Percentiles rank a stretch among this genome's conserved stretches.
phyloP scores from a whole-genome alignment of 202 grass and related monocot genomes.

The Carex sylvatica region DNA sequence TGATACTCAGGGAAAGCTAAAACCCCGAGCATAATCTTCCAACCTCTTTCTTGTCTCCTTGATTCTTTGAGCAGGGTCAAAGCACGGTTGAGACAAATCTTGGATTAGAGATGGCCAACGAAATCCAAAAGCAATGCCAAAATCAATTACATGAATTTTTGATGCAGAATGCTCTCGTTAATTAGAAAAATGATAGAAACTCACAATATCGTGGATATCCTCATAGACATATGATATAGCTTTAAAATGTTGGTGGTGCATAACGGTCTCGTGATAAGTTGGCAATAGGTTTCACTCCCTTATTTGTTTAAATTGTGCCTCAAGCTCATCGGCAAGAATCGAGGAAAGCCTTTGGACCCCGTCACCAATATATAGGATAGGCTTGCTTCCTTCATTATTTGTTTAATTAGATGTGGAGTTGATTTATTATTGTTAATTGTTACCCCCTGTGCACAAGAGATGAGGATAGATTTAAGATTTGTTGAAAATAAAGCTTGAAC shows the following conservation, averaged over 20 bases:
- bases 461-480: no score
- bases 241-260: constrained; percentile 24
- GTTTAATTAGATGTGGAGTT: no score
- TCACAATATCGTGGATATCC: constrained; percentile 26
- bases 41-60: constrained; percentile 30
- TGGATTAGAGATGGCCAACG: constrained; percentile 67
- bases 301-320: constrained; percentile 27
- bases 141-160: constrained; percentile 58
- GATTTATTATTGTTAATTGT: no score
- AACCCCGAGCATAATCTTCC: constrained; percentile 47
- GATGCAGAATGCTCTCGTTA: constrained; percentile 38
- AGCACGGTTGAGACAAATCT: constrained; percentile 41
- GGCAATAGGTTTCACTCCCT: constrained; percentile 35
- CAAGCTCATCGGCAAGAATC: constrained; percentile 40
- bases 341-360: constrained; percentile 46
- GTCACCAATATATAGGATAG: constrained; percentile 37
- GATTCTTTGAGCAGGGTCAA: constrained; percentile 30
- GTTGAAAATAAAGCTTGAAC: no score
- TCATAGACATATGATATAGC: constrained; percentile 22
- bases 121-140: constrained; percentile 58
- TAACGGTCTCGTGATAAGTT: not conserved
- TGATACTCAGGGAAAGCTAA: constrained; percentile 54
- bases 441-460: no score
- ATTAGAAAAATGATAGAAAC: constrained; percentile 46
- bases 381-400: not conserved